Percentiles rank a stretch among this genome's conserved stretches.
Evolutionary conservation across 192 early-diverging fungal species (phyloP).

Genomic region (Radiomyces spectabilis): DNA sequence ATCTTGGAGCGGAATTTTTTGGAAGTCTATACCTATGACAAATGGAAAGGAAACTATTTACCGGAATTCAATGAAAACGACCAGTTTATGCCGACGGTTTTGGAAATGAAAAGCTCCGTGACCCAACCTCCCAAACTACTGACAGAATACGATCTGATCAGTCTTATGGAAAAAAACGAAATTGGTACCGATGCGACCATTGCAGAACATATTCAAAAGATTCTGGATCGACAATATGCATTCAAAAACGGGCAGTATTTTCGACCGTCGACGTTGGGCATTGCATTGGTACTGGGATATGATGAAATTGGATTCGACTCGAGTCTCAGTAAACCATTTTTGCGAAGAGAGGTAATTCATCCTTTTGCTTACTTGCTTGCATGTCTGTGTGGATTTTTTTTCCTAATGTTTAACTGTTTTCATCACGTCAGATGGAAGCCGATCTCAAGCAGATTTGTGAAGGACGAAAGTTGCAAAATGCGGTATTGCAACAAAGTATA

Average conservation of each 20-base stretch:
- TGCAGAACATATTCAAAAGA: constrained; percentile 91
- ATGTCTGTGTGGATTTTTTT: neutral
- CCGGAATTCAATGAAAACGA: constrained; percentile 67
- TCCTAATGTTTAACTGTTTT: constrained; percentile 1
- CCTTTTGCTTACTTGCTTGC: neutral
- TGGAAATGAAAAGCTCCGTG: constrained; percentile 57
- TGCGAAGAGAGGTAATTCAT: constrained; percentile 63
- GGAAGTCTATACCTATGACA: constrained; percentile 88
- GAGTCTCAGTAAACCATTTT: constrained; percentile 80
- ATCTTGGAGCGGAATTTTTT: constrained; percentile 85
- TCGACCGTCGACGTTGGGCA: constrained; percentile 76
- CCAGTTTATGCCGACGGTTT: constrained; percentile 52
- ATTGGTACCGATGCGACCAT: constrained; percentile 98
- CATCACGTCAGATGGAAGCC: constrained; percentile 59
- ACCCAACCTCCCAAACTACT: constrained; percentile 73
- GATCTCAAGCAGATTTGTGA: constrained; percentile 69
- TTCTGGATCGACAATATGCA: constrained; percentile 82
- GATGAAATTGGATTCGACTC: constrained; percentile 80
- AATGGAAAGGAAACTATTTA: constrained; percentile 70
- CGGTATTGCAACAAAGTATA: constrained; percentile 63
- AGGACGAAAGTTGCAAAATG: constrained; percentile 53
- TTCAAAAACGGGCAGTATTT: constrained; percentile 53
- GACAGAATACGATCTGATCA: constrained; percentile 82
- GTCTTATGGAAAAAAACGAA: constrained; percentile 85
- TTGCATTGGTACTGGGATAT: constrained; percentile 82